These are phyloP conservation scores for Aspergillus heteromorphus DNA, from an alignment of 495 filamentous ascomycete genomes.

Conservation along the genomic window DNA sequence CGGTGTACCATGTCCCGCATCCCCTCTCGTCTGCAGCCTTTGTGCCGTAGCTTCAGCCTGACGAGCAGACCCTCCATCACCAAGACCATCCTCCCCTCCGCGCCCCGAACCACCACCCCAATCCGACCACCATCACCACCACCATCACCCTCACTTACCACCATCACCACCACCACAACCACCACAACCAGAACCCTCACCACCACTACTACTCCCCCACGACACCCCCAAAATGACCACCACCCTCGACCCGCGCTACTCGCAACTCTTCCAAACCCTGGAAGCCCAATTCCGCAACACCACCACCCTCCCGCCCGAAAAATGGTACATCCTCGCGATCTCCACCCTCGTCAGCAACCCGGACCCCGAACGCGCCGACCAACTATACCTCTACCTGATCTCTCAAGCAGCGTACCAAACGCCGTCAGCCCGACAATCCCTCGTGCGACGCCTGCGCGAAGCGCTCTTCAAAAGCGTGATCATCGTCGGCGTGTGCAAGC, in stretches of 20 bases:
- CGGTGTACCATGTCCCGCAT: neutral
- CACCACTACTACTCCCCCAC: no score
- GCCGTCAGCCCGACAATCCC: slow-evolving; percentile 34
- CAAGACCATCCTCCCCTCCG: neutral
- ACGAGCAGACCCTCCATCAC: neutral
- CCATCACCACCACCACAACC: neutral
- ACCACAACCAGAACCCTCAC: slow-evolving; percentile 4
- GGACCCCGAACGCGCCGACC: slow-evolving; percentile 41
- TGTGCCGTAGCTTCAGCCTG: neutral
- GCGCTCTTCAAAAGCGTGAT: slow-evolving; percentile 46
- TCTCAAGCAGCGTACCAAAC: slow-evolving; percentile 32
- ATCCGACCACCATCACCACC: neutral
- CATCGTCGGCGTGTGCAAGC: slow-evolving; percentile 50
- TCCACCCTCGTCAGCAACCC: slow-evolving; percentile 40
- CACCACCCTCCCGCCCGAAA: slow-evolving; percentile 42
- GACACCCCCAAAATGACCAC: slow-evolving; percentile 8
- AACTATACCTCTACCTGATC: slow-evolving; percentile 48
- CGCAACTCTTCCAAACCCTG: slow-evolving; percentile 43
- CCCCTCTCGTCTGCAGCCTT: neutral
- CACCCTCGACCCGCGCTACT: slow-evolving; percentile 26
- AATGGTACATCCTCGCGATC: slow-evolving; percentile 53
- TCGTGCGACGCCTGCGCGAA: slow-evolving; percentile 49
- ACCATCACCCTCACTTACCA: neutral
- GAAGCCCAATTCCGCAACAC: slow-evolving; percentile 49
- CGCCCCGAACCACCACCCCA: neutral